Conservation (phyloP, 177 flowering plant genomes). For the Tripterygium wilfordii region DNA sequence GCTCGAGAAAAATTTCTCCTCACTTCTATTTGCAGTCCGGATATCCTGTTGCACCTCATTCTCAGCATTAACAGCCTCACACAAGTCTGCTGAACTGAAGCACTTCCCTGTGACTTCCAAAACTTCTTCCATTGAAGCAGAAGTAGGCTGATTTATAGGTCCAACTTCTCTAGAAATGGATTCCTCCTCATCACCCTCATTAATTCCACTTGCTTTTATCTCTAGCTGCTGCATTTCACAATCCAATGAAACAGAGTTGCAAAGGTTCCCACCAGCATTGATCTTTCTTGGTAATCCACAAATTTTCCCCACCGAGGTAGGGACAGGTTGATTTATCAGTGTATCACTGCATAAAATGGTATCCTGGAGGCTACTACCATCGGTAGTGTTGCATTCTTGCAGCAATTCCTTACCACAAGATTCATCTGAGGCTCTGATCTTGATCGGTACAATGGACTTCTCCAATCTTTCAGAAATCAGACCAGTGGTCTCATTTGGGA, state of each 20-base stretch:
- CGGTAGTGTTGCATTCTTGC: slow-evolving; percentile 4
- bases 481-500: slow-evolving; percentile 5
- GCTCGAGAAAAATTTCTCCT: no score
- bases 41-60: no score
- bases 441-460: no score
- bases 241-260: no score
- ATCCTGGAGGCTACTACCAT: background rate
- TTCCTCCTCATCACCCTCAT: slow-evolving; percentile 3
- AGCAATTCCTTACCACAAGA: slow-evolving; percentile 4
- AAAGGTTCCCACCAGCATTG: no score
- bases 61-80: no score
- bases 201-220: slow-evolving; percentile 2
- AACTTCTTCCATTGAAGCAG: no score
- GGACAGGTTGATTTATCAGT: slow-evolving; percentile 1
- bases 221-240: slow-evolving; percentile 3
- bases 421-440: no score
- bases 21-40: no score
- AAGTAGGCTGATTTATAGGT: background rate
- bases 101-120: no score
- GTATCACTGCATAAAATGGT: slow-evolving; percentile 3
- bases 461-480: slow-evolving; percentile 12
- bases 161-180: background rate
- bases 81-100: no score
- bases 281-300: background rate
- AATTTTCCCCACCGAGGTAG: slow-evolving; percentile 4